Percentiles rank a stretch among this genome's conserved stretches.
Conservation (phyloP, 441 rosid species). For the Manihot esculenta region DNA sequence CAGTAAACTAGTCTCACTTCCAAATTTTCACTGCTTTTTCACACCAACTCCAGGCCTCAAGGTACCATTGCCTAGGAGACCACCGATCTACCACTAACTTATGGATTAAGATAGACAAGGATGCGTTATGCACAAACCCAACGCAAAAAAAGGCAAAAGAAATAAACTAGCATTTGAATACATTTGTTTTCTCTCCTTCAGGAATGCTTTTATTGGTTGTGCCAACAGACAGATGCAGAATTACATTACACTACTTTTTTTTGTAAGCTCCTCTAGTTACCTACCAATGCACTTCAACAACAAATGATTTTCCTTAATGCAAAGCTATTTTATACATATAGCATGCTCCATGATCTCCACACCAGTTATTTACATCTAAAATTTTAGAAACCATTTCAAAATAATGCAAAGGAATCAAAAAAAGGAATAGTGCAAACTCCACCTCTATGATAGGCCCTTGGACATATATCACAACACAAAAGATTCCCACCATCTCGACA, state of each 20-base stretch:
- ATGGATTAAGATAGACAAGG: background rate
- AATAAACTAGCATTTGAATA: background rate
- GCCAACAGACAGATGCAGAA: background rate
- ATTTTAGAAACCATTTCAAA: background rate
- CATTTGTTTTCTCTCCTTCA: background rate
- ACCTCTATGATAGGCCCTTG: constrained; percentile 93
- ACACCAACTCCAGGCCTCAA: background rate
- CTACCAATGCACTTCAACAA: background rate
- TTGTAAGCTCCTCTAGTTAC: background rate
- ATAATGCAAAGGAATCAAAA: background rate
- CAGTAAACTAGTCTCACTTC: background rate
- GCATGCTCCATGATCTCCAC: background rate
- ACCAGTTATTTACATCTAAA: background rate
- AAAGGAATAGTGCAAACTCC: background rate
- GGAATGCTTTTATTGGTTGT: background rate
- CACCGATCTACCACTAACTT: background rate
- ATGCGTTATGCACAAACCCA: background rate
- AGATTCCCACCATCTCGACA: constrained; percentile 87
- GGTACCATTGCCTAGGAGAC: background rate
- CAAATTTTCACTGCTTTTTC: background rate
- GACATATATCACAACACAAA: constrained; percentile 92
- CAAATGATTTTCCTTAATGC: background rate
- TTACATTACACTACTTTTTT: background rate
- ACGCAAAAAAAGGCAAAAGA: background rate
- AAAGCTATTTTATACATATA: no score